Base-by-base conservation (phyloP, 768 basidiomycete species). In the Tricholomella constricta region DNA sequence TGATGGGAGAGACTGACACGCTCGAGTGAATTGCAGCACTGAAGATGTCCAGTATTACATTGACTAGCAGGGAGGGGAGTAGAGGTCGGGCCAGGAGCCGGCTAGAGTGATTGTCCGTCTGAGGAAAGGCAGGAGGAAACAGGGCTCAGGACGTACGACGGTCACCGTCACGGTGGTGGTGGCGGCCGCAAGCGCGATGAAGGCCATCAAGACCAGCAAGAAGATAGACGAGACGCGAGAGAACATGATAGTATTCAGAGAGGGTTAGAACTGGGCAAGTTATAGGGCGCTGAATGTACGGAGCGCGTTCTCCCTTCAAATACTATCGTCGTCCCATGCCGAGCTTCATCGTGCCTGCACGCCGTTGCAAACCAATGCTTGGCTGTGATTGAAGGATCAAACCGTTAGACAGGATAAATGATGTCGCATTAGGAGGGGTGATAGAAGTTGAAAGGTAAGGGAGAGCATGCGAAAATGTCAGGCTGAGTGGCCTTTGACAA, bases 21-120 rank as follows among this genome's bases (percentile, higher is more conserved):
- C 37, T 66, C 62, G 35, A 68, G 55, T 10, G 64, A 42, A 32
- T 62, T 52, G 52, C 68, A 69, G 57, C 68, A 69, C 23, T 62
- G 59, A 10, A 64, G 52, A 53, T 62, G 60, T 7, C 59, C 62
- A 5, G 56, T 48, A 32, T 48, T 48, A 36, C 68, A 69, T 54
- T 64, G 62, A n/a, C 46, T 51, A 6, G 58, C 63, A 29, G 63
- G 51, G 15, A 62, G 36, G 14, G 60, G 52, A 32, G 62, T 55
- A 37, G 54, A 25, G 26, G 56, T 57, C 14, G 56, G 47, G 9
- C 40, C 51, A 14, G 60, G 56, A 35, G 52, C 32, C 15, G 55
- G 38, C 37, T 46, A 48, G 19, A 34, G 17, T 35, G 19, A 34
- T 15, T 12, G 23, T 26, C 12, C 6, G 23, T 10, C 20, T 26